Percentiles rank a stretch among this genome's conserved stretches.
phyloP scores from a whole-genome alignment of 208 protist species.

The Endotrypanum monterogeii region DNA sequence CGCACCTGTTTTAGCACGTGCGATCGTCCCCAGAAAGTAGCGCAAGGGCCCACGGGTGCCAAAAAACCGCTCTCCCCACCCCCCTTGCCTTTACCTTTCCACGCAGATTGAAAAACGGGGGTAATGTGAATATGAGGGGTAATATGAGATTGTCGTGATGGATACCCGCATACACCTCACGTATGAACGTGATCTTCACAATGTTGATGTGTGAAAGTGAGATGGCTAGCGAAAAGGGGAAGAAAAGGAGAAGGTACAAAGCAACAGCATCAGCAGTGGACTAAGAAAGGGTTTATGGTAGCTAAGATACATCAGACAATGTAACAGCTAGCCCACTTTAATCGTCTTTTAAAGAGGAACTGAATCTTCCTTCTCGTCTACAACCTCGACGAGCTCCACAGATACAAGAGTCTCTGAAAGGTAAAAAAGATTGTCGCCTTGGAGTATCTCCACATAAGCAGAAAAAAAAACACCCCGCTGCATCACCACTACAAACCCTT shows the following conservation, averaged over 20 bases:
- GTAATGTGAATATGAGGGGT: background rate
- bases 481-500: background rate
- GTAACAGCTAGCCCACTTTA: background rate
- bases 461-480: background rate
- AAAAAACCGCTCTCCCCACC: background rate
- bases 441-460: background rate
- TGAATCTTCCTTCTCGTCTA: background rate
- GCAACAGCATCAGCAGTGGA: background rate
- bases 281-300: too few species aligned
- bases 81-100: background rate
- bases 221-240: too few species aligned
- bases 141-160: background rate
- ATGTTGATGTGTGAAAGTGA: background rate
- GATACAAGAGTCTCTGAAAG: background rate
- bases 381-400: background rate
- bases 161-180: background rate
- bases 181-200: background rate
- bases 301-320: background rate
- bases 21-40: background rate
- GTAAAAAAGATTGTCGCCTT: background rate
- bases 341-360: too few species aligned
- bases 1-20: background rate
- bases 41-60: too few species aligned
- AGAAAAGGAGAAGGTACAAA: background rate
- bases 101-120: background rate